Evolutionary conservation across 2,329 filamentous ascomycete species (phyloP).

Genomic region (Colletotrichum godetiae): DNA sequence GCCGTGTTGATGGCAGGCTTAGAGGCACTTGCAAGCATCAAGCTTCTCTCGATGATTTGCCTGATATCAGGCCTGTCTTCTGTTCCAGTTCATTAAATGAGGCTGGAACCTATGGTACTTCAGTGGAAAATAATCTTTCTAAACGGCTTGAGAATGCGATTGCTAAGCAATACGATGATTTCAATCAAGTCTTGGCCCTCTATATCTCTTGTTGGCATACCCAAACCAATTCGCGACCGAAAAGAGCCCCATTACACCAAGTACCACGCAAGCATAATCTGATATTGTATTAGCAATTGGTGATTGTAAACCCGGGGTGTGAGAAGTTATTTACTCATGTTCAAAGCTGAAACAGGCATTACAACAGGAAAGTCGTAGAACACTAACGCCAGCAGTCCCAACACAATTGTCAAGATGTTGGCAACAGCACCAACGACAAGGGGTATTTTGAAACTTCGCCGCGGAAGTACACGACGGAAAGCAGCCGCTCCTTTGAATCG

Average conservation of each 20-base stretch:
- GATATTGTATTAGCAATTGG: not conserved
- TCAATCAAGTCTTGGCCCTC: not conserved
- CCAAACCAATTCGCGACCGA: conserved; percentile 9
- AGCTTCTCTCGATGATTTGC: too few relatives aligned
- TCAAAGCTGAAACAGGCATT: conserved; percentile 17
- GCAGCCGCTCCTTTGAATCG: not conserved
- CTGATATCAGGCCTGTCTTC: too few relatives aligned
- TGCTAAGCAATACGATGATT: not conserved
- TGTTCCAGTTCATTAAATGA: too few relatives aligned
- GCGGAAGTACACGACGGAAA: not conserved
- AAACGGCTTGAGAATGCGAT: not conserved
- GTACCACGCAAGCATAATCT: conserved; percentile 8
- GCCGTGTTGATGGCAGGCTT: too few relatives aligned
- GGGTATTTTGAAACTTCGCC: conserved; percentile 6
- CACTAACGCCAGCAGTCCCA: conserved; percentile 6
- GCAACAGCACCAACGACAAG: not conserved
- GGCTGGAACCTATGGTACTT: not conserved
- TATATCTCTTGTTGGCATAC: conserved; percentile 9
- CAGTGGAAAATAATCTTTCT: not conserved
- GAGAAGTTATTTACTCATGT: conserved; percentile 8
- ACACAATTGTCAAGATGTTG: conserved; percentile 10
- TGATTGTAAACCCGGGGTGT: not conserved
- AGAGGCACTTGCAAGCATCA: too few relatives aligned
- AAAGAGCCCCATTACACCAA: conserved; percentile 8
- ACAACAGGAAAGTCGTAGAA: conserved; percentile 23